Evolutionary conservation across 2,329 filamentous ascomycete species (phyloP).

Genomic region (Curvularia sp.): DNA sequence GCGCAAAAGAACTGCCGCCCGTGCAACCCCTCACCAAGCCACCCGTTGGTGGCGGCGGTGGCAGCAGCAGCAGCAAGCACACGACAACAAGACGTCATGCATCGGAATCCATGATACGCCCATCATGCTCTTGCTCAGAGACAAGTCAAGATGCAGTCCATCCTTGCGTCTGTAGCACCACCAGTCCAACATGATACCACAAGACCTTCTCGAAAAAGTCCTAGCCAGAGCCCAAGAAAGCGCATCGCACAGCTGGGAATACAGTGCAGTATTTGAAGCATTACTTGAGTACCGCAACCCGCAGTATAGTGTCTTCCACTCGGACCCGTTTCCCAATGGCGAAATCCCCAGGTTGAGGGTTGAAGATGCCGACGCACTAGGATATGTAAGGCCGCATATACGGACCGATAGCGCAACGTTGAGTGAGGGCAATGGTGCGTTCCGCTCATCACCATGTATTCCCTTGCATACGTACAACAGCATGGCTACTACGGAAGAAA

Average conservation of each 20-base stretch:
- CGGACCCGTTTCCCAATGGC: slow-evolving; percentile 46
- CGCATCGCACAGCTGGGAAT: slow-evolving; percentile 54
- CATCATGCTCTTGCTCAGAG: not conserved
- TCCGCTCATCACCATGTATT: not conserved
- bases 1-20: slow-evolving; percentile 6
- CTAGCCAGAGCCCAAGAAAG: slow-evolving; percentile 40
- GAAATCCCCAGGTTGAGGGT: slow-evolving; percentile 33
- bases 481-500: not conserved
- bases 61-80: slow-evolving; percentile 8
- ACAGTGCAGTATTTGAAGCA: slow-evolving; percentile 53
- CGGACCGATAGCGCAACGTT: slow-evolving; percentile 38
- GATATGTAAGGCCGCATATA: slow-evolving; percentile 50
- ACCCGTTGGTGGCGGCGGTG: not conserved
- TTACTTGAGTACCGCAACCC: slow-evolving; percentile 52
- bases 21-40: slow-evolving; percentile 11
- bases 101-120: not conserved
- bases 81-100: slow-evolving; percentile 2
- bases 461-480: not conserved
- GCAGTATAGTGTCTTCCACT: slow-evolving; percentile 49
- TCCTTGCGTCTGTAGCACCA: not conserved
- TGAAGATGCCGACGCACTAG: slow-evolving; percentile 39
- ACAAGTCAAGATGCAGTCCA: not conserved
- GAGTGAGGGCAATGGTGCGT: slow-evolving; percentile 46
- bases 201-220: slow-evolving; percentile 53
- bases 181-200: slow-evolving; percentile 56